Percentiles rank a stretch among this genome's conserved stretches.
These are phyloP conservation scores for Rhodamnia rubescens DNA, from an alignment of 345 rosid genomes.

Conservation along the genomic window DNA sequence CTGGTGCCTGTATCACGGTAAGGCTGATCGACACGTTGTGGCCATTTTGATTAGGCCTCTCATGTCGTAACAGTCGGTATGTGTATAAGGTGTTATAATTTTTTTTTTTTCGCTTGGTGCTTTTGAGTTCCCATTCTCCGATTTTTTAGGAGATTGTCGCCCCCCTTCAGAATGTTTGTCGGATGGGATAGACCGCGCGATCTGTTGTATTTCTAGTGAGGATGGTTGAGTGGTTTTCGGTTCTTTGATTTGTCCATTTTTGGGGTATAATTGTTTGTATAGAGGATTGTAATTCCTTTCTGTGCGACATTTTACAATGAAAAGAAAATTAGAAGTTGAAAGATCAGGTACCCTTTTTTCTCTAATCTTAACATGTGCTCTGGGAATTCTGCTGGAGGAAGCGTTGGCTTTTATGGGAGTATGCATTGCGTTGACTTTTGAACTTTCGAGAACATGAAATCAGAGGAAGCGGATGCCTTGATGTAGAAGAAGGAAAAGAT, in stretches of 20 bases:
- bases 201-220: constrained; percentile 13
- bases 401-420: neutral
- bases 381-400: neutral
- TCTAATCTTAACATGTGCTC: neutral
- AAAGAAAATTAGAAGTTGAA: neutral
- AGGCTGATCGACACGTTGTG: constrained; percentile 6
- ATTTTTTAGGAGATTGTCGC: constrained; percentile 41
- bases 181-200: constrained; percentile 6
- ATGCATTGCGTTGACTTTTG: neutral
- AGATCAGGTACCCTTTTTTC: neutral
- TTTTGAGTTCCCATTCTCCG: constrained; percentile 21
- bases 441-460: neutral
- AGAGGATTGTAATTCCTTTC: constrained; percentile 13
- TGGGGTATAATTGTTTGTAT: constrained; percentile 21
- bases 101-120: constrained; percentile 5
- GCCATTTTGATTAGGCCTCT: constrained; percentile 38
- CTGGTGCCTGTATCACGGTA: constrained; percentile 25
- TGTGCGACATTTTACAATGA: constrained; percentile 4
- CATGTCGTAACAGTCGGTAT: neutral
- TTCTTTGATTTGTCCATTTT: constrained; percentile 19
- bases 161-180: constrained; percentile 1
- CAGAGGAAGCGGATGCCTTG: too few relatives aligned
- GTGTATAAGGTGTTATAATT: constrained; percentile 14
- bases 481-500: too few relatives aligned
- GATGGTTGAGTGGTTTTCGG: constrained; percentile 15